Evolutionary conservation across 139 green algal genomes (phyloP), one percentile per base, ranked within the genome.

Genomic region (Coccomyxa sp.): DNA sequence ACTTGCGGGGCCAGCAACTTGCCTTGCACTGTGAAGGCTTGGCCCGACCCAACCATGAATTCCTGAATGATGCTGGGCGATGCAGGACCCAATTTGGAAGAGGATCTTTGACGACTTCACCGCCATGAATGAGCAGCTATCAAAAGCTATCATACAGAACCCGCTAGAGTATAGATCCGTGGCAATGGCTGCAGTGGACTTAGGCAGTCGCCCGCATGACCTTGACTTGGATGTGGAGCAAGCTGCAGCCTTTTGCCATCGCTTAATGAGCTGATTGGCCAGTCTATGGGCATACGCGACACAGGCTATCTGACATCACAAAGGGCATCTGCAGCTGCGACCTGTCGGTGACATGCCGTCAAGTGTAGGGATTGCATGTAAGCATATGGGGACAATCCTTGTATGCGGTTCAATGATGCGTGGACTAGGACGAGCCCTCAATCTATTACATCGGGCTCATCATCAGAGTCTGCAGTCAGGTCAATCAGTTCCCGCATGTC

Each of bases 81-180:
- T 84, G 70, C 33, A 81, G 55, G 88, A 92, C 75, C 72, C 79
- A 0, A 38, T 68, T 10, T 92, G 88, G 88, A 50, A 86, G 24
- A 37, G 75, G 4, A 68, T 55, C 4, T 78, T 83, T 70, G 55
- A 88, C 22, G 29, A 70, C 33, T 31, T 90, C 55, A 27, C 78
- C 34, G 41, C 39, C 7, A 9, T 88, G 7, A 91, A 91, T 36
- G 71, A 36, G 10, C 74, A 91, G 76, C 80, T 92, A 34, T 83
- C 85, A 10, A 83, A 80, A 79, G 50, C 86, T 0, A 87, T 81
- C 39, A 80, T 87, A 29, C 89, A 94, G 55, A 90, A 89, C 39
- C 90, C 90, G 8, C 68, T 92, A 22, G 89, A 92, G 75, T 93
- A 86, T 41, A 75, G 90, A 7, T 70, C 78, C 29, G 69, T 84